Conservation (phyloP, 2,329 filamentous ascomycete genomes). For the Neurospora crassa region DNA sequence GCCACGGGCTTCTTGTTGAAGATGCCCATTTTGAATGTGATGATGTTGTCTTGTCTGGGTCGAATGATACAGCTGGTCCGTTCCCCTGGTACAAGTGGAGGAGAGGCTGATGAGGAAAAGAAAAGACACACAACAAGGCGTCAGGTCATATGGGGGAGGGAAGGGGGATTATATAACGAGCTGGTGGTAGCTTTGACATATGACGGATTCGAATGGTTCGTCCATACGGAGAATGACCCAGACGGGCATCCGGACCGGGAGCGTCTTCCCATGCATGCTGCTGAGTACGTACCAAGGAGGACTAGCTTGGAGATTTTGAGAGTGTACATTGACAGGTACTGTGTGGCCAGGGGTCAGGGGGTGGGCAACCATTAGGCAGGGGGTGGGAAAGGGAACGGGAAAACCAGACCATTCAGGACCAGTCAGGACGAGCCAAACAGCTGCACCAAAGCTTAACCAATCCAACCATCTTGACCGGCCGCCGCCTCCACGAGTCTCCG, state of each 20-base stretch:
- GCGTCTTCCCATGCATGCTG: neutral
- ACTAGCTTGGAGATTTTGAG: neutral
- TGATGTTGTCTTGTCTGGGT: constrained; percentile 4
- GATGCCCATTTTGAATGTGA: constrained; percentile 17
- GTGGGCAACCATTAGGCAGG: neutral
- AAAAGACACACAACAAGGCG: neutral
- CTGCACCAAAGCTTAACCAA: constrained; percentile 18
- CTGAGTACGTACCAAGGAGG: neutral
- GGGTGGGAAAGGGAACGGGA: neutral
- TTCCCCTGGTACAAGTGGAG: constrained; percentile 12
- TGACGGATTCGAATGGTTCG: constrained; percentile 4
- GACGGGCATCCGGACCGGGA: constrained; percentile 17
- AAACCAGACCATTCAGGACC: neutral
- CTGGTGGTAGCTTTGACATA: neutral
- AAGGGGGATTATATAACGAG: constrained; percentile 14
- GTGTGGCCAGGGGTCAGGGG: constrained; percentile 3
- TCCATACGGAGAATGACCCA: constrained; percentile 2
- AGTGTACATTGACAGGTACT: neutral
- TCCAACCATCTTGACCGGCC: constrained; percentile 3
- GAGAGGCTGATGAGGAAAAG: constrained; percentile 10
- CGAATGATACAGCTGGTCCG: constrained; percentile 10
- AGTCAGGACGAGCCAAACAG: constrained; percentile 8
- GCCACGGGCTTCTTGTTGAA: constrained; percentile 20
- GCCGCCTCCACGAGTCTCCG: constrained; percentile 10
- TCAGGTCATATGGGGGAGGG: constrained; percentile 1